phyloP scores from a whole-genome alignment of 2,329 filamentous ascomycete genomes.

The Verticillium isaacii region DNA sequence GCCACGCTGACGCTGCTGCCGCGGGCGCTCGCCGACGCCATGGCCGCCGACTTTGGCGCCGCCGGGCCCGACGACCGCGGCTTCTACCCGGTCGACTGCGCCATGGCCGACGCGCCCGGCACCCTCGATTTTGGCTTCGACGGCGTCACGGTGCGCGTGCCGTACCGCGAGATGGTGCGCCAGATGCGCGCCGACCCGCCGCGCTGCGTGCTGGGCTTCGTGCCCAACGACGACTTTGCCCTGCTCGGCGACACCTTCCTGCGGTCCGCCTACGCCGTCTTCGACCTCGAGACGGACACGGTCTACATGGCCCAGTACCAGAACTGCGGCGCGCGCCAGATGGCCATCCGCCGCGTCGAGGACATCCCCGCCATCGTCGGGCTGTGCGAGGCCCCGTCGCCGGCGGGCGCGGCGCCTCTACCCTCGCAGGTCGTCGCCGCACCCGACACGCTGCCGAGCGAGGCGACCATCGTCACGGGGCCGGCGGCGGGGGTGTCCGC shows the following conservation, averaged over 20 bases:
- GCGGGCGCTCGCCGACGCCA: constrained; percentile 41
- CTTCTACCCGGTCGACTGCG: constrained; percentile 43
- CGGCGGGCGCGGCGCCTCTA: background rate
- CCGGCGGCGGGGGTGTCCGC: background rate
- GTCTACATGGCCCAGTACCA: constrained; percentile 46
- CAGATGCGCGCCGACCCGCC: constrained; percentile 20
- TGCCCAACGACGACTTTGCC: constrained; percentile 39
- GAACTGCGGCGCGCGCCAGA: constrained; percentile 39
- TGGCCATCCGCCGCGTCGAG: constrained; percentile 8
- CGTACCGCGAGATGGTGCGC: constrained; percentile 44
- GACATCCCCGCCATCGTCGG: constrained; percentile 9
- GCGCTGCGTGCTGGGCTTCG: constrained; percentile 45
- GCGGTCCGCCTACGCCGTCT: constrained; percentile 50
- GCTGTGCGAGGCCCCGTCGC: constrained; percentile 1
- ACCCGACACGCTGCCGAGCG: background rate
- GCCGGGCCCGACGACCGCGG: constrained; percentile 29
- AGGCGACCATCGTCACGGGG: background rate
- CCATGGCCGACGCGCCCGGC: constrained; percentile 31
- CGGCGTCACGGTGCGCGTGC: constrained; percentile 41
- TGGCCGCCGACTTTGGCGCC: constrained; percentile 46
- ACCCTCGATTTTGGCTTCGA: constrained; percentile 45
- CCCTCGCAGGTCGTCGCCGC: background rate
- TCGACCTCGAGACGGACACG: constrained; percentile 43
- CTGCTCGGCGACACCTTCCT: constrained; percentile 57
- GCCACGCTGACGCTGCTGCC: constrained; percentile 66